Evolutionary conservation across 2,329 filamentous ascomycete genomes (phyloP).

Genomic region (Paecilomyces sp.): DNA sequence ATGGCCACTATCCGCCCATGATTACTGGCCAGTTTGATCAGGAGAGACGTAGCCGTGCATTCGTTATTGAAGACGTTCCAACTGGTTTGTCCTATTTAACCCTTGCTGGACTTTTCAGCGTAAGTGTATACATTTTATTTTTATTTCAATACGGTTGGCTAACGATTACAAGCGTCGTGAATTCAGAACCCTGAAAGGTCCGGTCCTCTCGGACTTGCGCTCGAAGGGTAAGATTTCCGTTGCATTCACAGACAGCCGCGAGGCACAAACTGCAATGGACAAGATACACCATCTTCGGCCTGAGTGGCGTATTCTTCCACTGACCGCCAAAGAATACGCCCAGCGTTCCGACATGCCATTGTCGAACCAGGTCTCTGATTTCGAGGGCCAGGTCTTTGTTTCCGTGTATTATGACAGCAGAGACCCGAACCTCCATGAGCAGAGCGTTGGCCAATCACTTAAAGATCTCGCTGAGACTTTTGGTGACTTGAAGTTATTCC

Average conservation of each 20-base stretch:
- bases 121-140: conserved; percentile 16
- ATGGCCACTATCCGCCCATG: conserved; percentile 5
- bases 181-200: conserved; percentile 30
- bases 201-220: conserved; percentile 28
- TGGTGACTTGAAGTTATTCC: conserved; percentile 31
- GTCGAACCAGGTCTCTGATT: conserved; percentile 28
- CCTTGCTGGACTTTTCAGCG: conserved; percentile 32
- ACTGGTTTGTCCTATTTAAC: conserved; percentile 22
- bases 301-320: conserved; percentile 42
- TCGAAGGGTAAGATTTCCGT: conserved; percentile 43
- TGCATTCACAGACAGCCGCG: conserved; percentile 54
- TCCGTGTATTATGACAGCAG: conserved; percentile 37
- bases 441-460: conserved; percentile 42
- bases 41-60: conserved; percentile 21
- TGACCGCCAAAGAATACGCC: conserved; percentile 41
- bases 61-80: conserved; percentile 26
- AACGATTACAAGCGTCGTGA: conserved; percentile 19
- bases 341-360: conserved; percentile 25
- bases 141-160: neutral
- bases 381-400: conserved; percentile 52
- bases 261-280: conserved; percentile 47
- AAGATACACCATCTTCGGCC: conserved; percentile 39
- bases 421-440: conserved; percentile 18
- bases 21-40: conserved; percentile 14
- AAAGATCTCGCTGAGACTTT: conserved; percentile 29